Evolutionary conservation across 352 stramenopile species (phyloP).

Genomic region (Globisporangium middletonii): DNA sequence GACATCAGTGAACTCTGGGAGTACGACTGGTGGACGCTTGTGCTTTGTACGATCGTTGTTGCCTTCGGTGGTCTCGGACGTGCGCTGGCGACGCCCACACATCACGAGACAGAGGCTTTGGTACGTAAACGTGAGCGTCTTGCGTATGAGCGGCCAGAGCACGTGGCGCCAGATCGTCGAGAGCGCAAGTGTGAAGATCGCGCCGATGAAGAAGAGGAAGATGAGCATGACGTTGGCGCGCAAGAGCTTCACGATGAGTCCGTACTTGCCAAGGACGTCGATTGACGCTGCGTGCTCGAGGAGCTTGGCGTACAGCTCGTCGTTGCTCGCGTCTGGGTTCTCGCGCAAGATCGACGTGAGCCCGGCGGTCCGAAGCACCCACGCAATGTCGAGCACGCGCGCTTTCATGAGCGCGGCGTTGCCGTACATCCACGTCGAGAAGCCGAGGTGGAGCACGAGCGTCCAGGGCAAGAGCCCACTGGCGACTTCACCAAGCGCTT

Average conservation of each 20-base stretch:
- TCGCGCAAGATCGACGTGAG: background rate
- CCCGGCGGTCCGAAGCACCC: slow-evolving; percentile 32
- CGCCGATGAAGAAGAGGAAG: slow-evolving; percentile 47
- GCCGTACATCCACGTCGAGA: slow-evolving; percentile 83
- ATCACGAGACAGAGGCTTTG: background rate
- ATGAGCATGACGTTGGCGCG: slow-evolving; percentile 69
- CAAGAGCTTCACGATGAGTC: slow-evolving; percentile 65
- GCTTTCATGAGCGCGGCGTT: slow-evolving; percentile 62
- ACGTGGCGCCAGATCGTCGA: slow-evolving; percentile 47
- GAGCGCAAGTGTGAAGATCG: slow-evolving; percentile 30
- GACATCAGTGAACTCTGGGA: slow-evolving; percentile 66
- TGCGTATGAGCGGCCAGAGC: slow-evolving; percentile 47
- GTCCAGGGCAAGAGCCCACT: slow-evolving; percentile 61
- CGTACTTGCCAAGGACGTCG: slow-evolving; percentile 40
- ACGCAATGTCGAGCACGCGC: slow-evolving; percentile 34
- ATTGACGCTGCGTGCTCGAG: slow-evolving; percentile 33
- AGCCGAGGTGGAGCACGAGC: slow-evolving; percentile 60
- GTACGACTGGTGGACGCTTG: slow-evolving; percentile 12
- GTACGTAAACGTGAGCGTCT: slow-evolving; percentile 15
- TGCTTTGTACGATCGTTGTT: background rate
- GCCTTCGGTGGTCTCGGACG: too few species aligned
- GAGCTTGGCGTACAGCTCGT: slow-evolving; percentile 41
- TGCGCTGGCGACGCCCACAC: too few species aligned
- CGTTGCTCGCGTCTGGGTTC: slow-evolving; percentile 20
- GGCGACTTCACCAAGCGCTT: slow-evolving; percentile 58